Evolutionary conservation across 2,329 filamentous ascomycete genomes (phyloP), one percentile per base, ranked within the genome.

Genomic region (Dothiorella sarmentorum): DNA sequence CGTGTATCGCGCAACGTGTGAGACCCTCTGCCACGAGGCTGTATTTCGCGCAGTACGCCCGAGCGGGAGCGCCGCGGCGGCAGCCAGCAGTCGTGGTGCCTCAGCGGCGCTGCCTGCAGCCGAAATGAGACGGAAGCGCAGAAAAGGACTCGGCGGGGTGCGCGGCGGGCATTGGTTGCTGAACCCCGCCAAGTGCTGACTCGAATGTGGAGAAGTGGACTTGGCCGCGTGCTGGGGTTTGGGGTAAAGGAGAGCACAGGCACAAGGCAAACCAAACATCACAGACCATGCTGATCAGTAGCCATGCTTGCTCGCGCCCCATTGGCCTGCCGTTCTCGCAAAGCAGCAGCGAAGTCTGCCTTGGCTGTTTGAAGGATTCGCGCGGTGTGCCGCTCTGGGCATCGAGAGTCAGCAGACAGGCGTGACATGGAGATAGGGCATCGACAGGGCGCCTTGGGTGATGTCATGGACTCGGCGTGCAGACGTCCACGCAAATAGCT

Each of bases 331-430:
- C 31, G 33, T 27, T 29, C 13, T 53, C 49, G 35, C n/a, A n/a
- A 37, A 37, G 35, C n/a, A 31, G 29, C 10, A 31, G 29, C 35
- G n/a, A 33, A 40, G 49, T 40, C 22, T 53, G 49, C 49, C 49
- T 53, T 53, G 49, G 49, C 49, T 33, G 49, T 35, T 26, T 17
- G 49, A 53, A 53, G 49, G 49, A 53, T 53, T 53, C 49, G 31
- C 26, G 35, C 49, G 27, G 49, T 40, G 35, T 53, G 47, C 47
- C 47, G 43, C 27, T n/a, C 43, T 47, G n/a, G 43, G 43, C 17
- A 26, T 33, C 49, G 49, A 35, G 35, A 42, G 49, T 53, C 33
- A 53, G 49, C 49, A 40, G 49, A 40, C 22, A n/a, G 20, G 35
- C 49, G 27, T 33, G 49, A 13, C 49, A 27, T 29, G 10, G n/a